Percentiles rank a stretch among this genome's conserved stretches.
Evolutionary conservation across 257 asterid species (phyloP).

Genomic region (Gentiana macrophylla): DNA sequence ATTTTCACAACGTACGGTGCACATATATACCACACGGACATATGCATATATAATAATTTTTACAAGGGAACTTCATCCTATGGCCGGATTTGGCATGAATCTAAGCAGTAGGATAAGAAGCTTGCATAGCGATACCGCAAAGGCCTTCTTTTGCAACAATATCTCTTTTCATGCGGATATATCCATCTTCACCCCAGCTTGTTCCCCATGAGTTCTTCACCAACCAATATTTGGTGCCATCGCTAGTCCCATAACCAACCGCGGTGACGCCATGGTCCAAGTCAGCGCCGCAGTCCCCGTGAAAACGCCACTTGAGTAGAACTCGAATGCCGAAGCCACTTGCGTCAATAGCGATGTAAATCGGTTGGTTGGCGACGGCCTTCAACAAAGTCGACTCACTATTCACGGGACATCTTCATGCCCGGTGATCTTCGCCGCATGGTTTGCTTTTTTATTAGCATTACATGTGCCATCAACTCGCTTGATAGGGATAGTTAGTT

Average conservation of each 20-base stretch:
- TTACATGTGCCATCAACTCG: constrained; percentile 10
- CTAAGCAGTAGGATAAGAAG: constrained; percentile 32
- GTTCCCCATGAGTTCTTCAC: constrained; percentile 15
- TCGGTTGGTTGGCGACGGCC: constrained; percentile 13
- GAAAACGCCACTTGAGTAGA: constrained; percentile 15
- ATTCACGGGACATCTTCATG: constrained; percentile 12
- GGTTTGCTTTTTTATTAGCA: not conserved
- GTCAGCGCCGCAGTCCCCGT: constrained; percentile 17
- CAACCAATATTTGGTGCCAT: constrained; percentile 16
- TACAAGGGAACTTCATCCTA: too few relatives aligned
- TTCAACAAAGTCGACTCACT: constrained; percentile 12
- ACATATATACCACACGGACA: too few relatives aligned
- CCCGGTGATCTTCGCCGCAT: constrained; percentile 4
- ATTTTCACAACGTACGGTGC: too few relatives aligned
- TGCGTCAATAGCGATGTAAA: constrained; percentile 16
- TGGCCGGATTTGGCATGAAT: too few relatives aligned
- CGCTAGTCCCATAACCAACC: constrained; percentile 9
- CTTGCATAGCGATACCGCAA: constrained; percentile 28
- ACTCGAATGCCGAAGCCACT: constrained; percentile 11
- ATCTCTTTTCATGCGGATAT: constrained; percentile 12
- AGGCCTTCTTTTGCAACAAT: constrained; percentile 15
- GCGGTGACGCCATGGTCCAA: constrained; percentile 18
- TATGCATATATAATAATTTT: too few relatives aligned
- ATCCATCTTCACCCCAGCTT: constrained; percentile 14
- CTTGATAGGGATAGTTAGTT: constrained; percentile 6